Evolutionary conservation across 164 flowering plant genomes (phyloP).

Genomic region (Brasenia schreberi): DNA sequence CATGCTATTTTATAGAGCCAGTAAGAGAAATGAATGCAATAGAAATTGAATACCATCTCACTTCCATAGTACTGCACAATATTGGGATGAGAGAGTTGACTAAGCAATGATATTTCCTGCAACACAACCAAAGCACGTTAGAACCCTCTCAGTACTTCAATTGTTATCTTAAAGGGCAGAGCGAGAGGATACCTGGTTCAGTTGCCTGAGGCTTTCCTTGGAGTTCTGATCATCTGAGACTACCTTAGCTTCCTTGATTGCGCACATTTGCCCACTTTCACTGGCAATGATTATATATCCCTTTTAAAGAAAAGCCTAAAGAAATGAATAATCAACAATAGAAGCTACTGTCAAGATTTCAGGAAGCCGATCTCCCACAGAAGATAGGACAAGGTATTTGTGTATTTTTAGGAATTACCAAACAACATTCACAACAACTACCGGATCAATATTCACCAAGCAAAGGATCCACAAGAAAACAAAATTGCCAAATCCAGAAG

Average conservation of each 20-base stretch:
- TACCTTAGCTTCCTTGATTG: slow-evolving; percentile 81
- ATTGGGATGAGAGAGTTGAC: slow-evolving; percentile 75
- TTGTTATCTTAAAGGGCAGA: background rate
- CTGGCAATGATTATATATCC: slow-evolving; percentile 23
- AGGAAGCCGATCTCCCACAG: background rate
- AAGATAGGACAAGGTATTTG: too few species aligned
- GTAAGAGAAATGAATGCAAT: too few species aligned
- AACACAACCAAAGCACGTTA: background rate
- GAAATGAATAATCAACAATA: background rate
- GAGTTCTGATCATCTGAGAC: slow-evolving; percentile 70
- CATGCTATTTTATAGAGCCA: too few species aligned
- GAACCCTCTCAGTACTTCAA: background rate
- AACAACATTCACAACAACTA: too few species aligned
- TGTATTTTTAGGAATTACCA: too few species aligned
- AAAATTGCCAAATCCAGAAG: too few species aligned
- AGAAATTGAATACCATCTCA: slow-evolving; percentile 45
- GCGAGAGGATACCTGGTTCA: slow-evolving; percentile 50
- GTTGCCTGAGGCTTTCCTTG: slow-evolving; percentile 73
- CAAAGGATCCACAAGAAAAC: too few species aligned
- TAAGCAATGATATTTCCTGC: slow-evolving; percentile 85
- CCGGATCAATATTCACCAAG: too few species aligned
- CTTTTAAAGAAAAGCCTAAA: background rate
- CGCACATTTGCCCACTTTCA: slow-evolving; percentile 87
- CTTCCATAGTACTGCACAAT: slow-evolving; percentile 86
- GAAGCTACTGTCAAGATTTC: background rate